Evolutionary conservation across 495 filamentous ascomycete species (phyloP).

Genomic region (Physcia stellaris): DNA sequence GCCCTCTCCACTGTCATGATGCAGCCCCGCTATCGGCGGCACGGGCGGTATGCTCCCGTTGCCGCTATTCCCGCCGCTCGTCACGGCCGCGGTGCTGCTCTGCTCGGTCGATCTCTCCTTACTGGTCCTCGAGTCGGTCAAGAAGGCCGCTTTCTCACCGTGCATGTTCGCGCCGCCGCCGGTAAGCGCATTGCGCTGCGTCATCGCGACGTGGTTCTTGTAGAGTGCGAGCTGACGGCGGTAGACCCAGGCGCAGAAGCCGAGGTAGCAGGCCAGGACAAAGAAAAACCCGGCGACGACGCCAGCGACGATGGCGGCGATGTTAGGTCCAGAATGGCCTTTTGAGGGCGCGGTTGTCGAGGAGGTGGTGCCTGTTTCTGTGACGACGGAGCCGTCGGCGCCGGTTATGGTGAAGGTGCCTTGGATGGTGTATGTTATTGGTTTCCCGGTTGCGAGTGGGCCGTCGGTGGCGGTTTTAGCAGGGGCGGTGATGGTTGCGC

Average conservation of each 20-base stretch:
- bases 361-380: slow-evolving; percentile 19
- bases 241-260: slow-evolving; percentile 61
- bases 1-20: slow-evolving; percentile 15
- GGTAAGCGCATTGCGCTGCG: slow-evolving; percentile 22
- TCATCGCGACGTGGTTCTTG: slow-evolving; percentile 46
- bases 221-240: slow-evolving; percentile 47
- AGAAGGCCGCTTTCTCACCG: slow-evolving; percentile 21
- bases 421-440: slow-evolving; percentile 49
- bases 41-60: slow-evolving; percentile 17
- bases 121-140: slow-evolving; percentile 15
- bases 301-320: slow-evolving; percentile 49
- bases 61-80: slow-evolving; percentile 10
- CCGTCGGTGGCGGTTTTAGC: slow-evolving; percentile 48
- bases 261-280: slow-evolving; percentile 45
- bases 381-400: slow-evolving; percentile 40
- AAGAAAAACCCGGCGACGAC: slow-evolving; percentile 47
- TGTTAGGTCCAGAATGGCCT: slow-evolving; percentile 24
- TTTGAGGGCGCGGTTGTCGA: slow-evolving; percentile 9
- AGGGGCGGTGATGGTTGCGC: slow-evolving; percentile 54
- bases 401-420: slow-evolving; percentile 46
- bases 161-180: slow-evolving; percentile 10
- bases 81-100: slow-evolving; percentile 7
- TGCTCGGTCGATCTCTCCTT: slow-evolving; percentile 15
- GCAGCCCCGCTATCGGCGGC: no score
- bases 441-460: slow-evolving; percentile 52